Conservation (phyloP, 1,284 basidiomycete species). For the Calocybe gambosa region DNA sequence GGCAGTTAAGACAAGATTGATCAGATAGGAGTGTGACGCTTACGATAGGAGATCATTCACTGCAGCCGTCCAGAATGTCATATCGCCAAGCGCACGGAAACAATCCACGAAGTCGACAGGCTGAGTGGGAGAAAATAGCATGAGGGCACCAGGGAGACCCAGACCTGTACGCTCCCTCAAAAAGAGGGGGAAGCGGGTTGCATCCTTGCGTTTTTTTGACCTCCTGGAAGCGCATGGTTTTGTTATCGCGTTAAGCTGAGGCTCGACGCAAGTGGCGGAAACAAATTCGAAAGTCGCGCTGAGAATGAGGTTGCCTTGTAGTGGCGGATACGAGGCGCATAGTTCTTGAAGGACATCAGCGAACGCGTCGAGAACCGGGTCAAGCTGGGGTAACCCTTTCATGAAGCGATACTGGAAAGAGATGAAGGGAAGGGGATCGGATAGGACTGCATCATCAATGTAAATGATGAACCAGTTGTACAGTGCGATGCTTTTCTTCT, state of each 20-base stretch:
- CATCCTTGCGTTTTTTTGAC: not conserved
- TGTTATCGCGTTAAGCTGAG: not conserved
- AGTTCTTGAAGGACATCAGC: constrained; percentile 5
- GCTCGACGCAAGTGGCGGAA: constrained; percentile 7
- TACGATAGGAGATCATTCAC: constrained; percentile 12
- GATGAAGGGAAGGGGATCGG: not conserved
- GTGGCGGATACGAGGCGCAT: constrained; percentile 4
- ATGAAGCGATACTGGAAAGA: constrained; percentile 10
- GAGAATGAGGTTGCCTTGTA: constrained; percentile 8
- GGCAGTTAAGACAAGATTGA: not conserved
- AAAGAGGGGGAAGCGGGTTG: constrained; percentile 8
- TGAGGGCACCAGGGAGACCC: constrained; percentile 1
- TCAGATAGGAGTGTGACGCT: not conserved
- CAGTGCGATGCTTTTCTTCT: constrained; percentile 9
- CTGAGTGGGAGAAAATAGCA: constrained; percentile 9
- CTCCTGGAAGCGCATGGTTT: not conserved
- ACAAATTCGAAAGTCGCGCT: constrained; percentile 11
- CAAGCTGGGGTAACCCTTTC: constrained; percentile 8
- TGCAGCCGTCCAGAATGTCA: constrained; percentile 12
- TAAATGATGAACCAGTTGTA: constrained; percentile 12
- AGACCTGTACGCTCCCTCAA: constrained; percentile 11
- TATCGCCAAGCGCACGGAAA: constrained; percentile 8
- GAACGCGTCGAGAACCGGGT: constrained; percentile 9
- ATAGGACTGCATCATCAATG: constrained; percentile 5
- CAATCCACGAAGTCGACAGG: constrained; percentile 1